Evolutionary conservation across 2,329 filamentous ascomycete genomes (phyloP).

Genomic region (Lomentospora prolificans): DNA sequence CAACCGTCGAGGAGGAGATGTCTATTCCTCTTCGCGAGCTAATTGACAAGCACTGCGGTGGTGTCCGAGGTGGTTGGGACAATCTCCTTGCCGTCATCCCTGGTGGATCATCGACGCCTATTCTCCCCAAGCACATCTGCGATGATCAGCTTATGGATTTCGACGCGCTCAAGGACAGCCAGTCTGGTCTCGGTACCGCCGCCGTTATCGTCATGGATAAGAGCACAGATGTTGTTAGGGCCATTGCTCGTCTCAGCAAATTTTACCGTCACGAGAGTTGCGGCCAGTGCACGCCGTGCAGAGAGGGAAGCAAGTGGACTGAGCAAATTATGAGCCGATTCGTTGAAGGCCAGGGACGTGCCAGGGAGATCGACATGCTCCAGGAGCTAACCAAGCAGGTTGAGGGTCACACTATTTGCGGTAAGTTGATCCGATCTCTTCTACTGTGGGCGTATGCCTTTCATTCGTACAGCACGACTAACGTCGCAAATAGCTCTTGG

Average conservation of each 20-base stretch:
- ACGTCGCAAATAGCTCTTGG: conserved; percentile 69
- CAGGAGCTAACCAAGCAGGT: conserved; percentile 99
- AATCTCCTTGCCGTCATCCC: conserved; percentile 93
- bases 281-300: conserved; percentile 98
- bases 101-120: conserved; percentile 91
- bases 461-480: no score
- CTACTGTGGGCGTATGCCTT: no score
- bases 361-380: conserved; percentile 97
- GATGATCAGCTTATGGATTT: conserved; percentile 99
- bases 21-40: conserved; percentile 91
- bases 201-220: conserved; percentile 99
- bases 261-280: conserved; percentile 99
- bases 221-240: conserved; percentile 88
- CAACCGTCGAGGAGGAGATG: conserved; percentile 98
- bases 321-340: conserved; percentile 98
- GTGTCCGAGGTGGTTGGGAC: conserved; percentile 94
- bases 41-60: conserved; percentile 96
- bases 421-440: conserved; percentile 38
- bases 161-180: conserved; percentile 93
- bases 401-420: conserved; percentile 97
- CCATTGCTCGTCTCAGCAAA: conserved; percentile 83
- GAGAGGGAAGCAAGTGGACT: conserved; percentile 98
- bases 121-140: conserved; percentile 81
- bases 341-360: conserved; percentile 78
- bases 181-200: conserved; percentile 92